Conservation (phyloP, 192 early-diverging fungal genomes). For the Coemansia sp. region DNA sequence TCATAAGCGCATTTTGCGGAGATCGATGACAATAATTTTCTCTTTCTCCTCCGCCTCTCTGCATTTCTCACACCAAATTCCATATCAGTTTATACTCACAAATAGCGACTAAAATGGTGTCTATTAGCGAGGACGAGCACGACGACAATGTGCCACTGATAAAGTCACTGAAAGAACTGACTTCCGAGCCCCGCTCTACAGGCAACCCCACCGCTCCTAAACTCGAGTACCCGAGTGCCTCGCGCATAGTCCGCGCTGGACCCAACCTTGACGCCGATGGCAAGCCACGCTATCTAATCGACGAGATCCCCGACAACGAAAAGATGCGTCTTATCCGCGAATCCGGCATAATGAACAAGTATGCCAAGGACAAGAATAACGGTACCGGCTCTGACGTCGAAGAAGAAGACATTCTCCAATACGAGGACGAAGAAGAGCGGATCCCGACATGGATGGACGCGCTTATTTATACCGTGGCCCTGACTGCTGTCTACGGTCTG, state of each 20-base stretch:
- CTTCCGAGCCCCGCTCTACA: slow-evolving; percentile 9
- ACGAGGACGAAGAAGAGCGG: slow-evolving; percentile 12
- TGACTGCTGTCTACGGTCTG: slow-evolving; percentile 37
- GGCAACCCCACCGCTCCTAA: background rate
- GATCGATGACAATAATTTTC: background rate
- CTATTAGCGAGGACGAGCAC: slow-evolving; percentile 37
- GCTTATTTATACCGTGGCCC: slow-evolving; percentile 37
- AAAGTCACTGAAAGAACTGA: slow-evolving; percentile 24
- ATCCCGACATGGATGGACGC: slow-evolving; percentile 47
- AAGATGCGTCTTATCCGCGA: slow-evolving; percentile 55
- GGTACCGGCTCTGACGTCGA: slow-evolving; percentile 30
- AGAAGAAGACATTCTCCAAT: slow-evolving; percentile 19
- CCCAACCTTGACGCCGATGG: slow-evolving; percentile 42
- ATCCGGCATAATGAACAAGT: slow-evolving; percentile 46
- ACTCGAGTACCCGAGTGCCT: slow-evolving; percentile 45
- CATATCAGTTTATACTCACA: background rate
- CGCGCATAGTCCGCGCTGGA: slow-evolving; percentile 42
- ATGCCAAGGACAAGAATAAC: slow-evolving; percentile 26
- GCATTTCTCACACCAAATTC: slow-evolving; percentile 1
- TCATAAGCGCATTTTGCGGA: background rate
- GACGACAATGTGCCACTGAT: slow-evolving; percentile 38
- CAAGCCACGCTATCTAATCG: slow-evolving; percentile 54
- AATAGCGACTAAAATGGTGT: slow-evolving; percentile 19
- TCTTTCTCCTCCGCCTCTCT: background rate
- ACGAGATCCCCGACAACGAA: slow-evolving; percentile 56